Percentiles rank a stretch among this genome's conserved stretches.
Conservation (phyloP, 164 flowering plant genomes). For the Vitis riparia region DNA sequence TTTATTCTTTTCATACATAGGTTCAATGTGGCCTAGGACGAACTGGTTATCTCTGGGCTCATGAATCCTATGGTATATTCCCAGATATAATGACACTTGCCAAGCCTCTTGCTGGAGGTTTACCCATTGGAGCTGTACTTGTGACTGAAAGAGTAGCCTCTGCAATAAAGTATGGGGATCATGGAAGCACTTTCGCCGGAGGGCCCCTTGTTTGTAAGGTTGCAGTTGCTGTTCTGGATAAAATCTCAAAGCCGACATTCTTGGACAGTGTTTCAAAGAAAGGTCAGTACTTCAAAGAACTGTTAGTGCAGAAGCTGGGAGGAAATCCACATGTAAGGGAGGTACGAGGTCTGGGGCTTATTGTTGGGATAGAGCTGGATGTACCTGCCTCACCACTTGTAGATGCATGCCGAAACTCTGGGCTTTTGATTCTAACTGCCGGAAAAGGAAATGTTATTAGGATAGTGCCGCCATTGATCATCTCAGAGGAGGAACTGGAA, state of each 20-base stretch:
- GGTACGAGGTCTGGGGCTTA: conserved; percentile 75
- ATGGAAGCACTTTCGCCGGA: conserved; percentile 96
- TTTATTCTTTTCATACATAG: conserved; percentile 26
- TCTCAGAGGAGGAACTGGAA: conserved; percentile 66
- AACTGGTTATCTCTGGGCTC: conserved; percentile 83
- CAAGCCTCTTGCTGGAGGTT: conserved; percentile 92
- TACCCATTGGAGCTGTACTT: conserved; percentile 84
- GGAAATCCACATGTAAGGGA: conserved; percentile 69
- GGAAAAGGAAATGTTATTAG: conserved; percentile 91
- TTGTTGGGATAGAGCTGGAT: conserved; percentile 81
- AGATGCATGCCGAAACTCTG: conserved; percentile 74
- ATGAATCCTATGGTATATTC: conserved; percentile 65
- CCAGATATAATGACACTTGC: conserved; percentile 96
- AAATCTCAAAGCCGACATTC: conserved; percentile 65
- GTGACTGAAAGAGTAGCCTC: conserved; percentile 72
- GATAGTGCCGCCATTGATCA: conserved; percentile 86
- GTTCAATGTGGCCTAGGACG: conserved; percentile 95
- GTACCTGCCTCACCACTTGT: conserved; percentile 75
- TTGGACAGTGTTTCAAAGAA: conserved; percentile 64
- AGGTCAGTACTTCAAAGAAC: conserved; percentile 54
- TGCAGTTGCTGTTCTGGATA: conserved; percentile 64
- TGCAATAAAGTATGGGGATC: conserved; percentile 67
- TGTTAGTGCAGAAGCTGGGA: conserved; percentile 51
- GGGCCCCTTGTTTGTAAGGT: conserved; percentile 71
- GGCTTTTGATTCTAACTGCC: conserved; percentile 81